Evolutionary conservation across 2,329 filamentous ascomycete genomes (phyloP), one percentile per base, ranked within the genome.

Genomic region (Claviceps pazoutovae): DNA sequence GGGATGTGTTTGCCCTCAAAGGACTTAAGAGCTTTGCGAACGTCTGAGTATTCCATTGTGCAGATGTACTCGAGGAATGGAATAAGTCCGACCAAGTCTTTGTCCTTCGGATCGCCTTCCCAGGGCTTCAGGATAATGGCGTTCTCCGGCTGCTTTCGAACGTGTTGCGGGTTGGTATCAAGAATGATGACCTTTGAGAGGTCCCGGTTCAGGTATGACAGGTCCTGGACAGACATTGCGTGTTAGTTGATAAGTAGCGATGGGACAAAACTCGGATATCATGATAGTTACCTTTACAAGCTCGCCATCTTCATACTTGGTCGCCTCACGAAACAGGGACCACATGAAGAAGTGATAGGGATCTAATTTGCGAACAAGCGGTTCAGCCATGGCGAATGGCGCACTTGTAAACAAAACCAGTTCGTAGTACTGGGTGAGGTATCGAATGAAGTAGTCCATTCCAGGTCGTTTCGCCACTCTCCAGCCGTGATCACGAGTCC

Each of bases 61-160:
- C 89, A 88, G 57, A 98, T 81, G 69, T 96, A 97, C 71, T 98
- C 93, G 56, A 98, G 82, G 80, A 98, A 96, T 13, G 93, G 93
- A 54, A 98, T 95, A 48, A 96, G 74, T 4, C 83, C 79, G 21
- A 98, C 86, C 11, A 98, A 83, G 46, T 88, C 87, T 64, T 83
- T 88, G 68, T 98, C 91, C 60, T 83, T 80, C 46, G 82, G 70
- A 58, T 94, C 79, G 37, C 93, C 93, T 52, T 77, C 86, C 93
- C 93, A 98, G 60, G 90, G 89, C 34, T 88, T 82, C 34, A 98
- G 74, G 46, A 97, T 73, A 59, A 98, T 93, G 58, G 93, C 88
- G 68, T 98, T 98, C 62, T 95, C 88, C n/a, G 93, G 93, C 64
- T 98, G 93, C 57, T 85, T 80, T 61, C 86, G 84, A 55, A 91